These are phyloP conservation scores for Aspergillus ibericus DNA, from an alignment of 2,329 filamentous ascomycete genomes.

Conservation along the genomic window DNA sequence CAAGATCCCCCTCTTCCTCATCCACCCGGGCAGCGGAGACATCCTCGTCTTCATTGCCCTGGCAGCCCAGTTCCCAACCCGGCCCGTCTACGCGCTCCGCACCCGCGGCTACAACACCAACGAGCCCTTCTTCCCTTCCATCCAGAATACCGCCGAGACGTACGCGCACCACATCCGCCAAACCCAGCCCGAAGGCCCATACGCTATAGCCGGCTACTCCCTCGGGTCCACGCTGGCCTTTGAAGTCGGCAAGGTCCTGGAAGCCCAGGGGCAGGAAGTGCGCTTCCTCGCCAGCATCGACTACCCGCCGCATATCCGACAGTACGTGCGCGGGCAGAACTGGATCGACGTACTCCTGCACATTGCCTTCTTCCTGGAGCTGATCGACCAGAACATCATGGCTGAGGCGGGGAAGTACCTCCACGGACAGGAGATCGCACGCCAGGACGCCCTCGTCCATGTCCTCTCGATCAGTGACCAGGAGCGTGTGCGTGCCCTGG, in stretches of 20 bases:
- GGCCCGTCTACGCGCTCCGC: conserved; percentile 50
- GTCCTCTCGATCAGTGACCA: background rate
- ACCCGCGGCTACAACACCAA: conserved; percentile 32
- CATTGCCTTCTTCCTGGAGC: background rate
- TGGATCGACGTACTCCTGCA: conserved; percentile 2
- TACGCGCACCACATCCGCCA: conserved; percentile 43
- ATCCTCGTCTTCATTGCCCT: conserved; percentile 38
- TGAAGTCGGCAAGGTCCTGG: conserved; percentile 49
- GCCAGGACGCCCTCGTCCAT: background rate
- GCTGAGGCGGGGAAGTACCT: background rate
- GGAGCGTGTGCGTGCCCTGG: background rate
- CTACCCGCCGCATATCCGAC: conserved; percentile 8
- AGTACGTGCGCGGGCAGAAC: background rate
- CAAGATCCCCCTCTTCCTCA: conserved; percentile 30
- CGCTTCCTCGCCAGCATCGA: conserved; percentile 28
- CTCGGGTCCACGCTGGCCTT: conserved; percentile 52
- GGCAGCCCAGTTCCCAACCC: conserved; percentile 29
- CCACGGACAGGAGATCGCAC: background rate
- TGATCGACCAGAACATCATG: background rate
- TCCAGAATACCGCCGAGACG: conserved; percentile 40
- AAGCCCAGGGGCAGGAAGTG: conserved; percentile 38
- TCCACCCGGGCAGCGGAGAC: conserved; percentile 40
- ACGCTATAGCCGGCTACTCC: conserved; percentile 52
- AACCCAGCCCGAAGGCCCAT: conserved; percentile 50
- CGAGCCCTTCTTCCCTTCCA: conserved; percentile 35